These are phyloP conservation scores for Clavulina sp. DNA, from an alignment of 768 basidiomycete genomes.

Conservation along the genomic window DNA sequence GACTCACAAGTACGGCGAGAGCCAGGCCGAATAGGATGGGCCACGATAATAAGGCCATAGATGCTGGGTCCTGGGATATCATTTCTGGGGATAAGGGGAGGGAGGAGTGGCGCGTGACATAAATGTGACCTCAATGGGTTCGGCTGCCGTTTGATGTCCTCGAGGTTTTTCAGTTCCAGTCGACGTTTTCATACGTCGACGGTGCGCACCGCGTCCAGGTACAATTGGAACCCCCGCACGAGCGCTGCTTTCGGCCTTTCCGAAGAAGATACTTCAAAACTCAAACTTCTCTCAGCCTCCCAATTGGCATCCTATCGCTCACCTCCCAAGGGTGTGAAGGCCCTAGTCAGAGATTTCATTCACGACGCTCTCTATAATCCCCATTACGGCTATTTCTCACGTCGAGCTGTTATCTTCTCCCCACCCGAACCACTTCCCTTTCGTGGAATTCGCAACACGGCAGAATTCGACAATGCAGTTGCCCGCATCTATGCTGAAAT, in stretches of 20 bases:
- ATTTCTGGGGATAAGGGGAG: too few relatives aligned
- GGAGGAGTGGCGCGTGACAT: too few relatives aligned
- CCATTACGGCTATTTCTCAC: constrained; percentile 91
- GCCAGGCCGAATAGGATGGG: too few relatives aligned
- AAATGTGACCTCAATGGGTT: too few relatives aligned
- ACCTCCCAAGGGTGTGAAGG: constrained; percentile 71
- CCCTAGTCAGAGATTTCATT: constrained; percentile 92
- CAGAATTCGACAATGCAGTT: constrained; percentile 70
- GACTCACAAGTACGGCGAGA: constrained; percentile 44
- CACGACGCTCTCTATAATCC: constrained; percentile 96
- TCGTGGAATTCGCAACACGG: constrained; percentile 38
- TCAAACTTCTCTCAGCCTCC: constrained; percentile 51
- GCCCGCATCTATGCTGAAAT: constrained; percentile 49
- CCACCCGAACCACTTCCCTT: constrained; percentile 55
- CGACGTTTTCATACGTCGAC: too few relatives aligned
- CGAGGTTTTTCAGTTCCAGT: too few relatives aligned
- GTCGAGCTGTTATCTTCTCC: constrained; percentile 80
- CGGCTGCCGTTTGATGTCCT: too few relatives aligned
- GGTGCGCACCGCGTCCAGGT: too few relatives aligned
- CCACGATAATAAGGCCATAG: too few relatives aligned
- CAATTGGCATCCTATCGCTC: constrained; percentile 34
- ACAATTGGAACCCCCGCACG: constrained; percentile 44
- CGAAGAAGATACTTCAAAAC: constrained; percentile 32
- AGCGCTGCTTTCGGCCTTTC: constrained; percentile 31
- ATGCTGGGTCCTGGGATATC: too few relatives aligned